Evolutionary conservation across 192 early-diverging fungal species (phyloP).

Genomic region (Backusella psychrophila): DNA sequence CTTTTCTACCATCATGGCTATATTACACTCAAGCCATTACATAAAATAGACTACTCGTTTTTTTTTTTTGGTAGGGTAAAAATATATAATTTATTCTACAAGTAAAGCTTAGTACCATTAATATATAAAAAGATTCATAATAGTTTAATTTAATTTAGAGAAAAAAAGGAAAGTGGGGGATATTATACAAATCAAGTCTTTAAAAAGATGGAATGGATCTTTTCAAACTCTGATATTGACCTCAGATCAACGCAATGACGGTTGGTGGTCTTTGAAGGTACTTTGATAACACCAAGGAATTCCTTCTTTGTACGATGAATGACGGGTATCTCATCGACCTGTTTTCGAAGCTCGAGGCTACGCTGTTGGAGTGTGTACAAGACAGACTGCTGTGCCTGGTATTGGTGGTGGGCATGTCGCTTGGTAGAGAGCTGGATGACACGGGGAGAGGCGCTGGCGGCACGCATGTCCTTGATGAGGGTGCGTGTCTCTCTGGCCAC

Average conservation of each 20-base stretch:
- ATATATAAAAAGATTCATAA: too few species aligned
- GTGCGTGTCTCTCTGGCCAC: constrained; percentile 48
- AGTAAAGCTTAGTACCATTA: too few species aligned
- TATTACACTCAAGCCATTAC: too few species aligned
- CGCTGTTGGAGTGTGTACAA: constrained; percentile 55
- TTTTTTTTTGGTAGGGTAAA: too few species aligned
- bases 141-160: too few species aligned
- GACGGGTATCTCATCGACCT: constrained; percentile 7
- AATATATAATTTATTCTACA: too few species aligned
- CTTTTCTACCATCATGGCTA: too few species aligned
- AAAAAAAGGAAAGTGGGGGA: not conserved
- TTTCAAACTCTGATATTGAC: constrained; percentile 1
- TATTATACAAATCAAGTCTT: constrained; percentile 9
- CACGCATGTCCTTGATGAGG: constrained; percentile 45
- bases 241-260: not conserved
- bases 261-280: not conserved
- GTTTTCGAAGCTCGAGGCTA: constrained; percentile 41
- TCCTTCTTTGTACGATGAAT: not conserved
- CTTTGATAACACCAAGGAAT: not conserved
- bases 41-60: too few species aligned
- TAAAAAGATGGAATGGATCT: not conserved
- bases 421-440: constrained; percentile 45
- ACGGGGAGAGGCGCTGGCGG: constrained; percentile 48
- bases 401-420: constrained; percentile 48
- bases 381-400: constrained; percentile 53